Conservation (phyloP, 1,139 yeast species). For the Eremothecium sinecaudum region DNA sequence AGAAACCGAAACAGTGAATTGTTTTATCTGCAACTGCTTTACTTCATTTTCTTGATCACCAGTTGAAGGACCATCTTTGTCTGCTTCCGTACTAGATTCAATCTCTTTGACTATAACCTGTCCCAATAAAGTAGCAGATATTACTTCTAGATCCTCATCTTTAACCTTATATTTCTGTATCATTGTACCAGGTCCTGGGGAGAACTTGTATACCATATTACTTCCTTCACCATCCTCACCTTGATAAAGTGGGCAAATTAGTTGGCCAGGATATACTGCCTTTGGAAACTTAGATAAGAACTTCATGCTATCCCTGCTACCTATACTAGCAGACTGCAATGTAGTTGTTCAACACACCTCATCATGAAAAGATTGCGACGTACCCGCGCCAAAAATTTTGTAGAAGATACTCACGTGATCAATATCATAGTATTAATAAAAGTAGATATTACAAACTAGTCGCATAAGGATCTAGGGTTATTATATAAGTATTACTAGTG, state of each 20-base stretch:
- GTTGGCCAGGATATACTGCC: slow-evolving; percentile 71
- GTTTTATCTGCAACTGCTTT: slow-evolving; percentile 11
- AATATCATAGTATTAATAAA: no score
- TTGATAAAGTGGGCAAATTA: slow-evolving; percentile 39
- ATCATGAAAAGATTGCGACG: no score
- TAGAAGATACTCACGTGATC: no score
- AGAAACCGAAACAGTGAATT: slow-evolving; percentile 15
- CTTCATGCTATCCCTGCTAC: no score
- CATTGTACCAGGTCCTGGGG: slow-evolving; percentile 41
- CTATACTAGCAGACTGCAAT: no score
- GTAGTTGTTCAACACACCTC: no score
- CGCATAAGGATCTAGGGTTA: no score
- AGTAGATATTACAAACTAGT: no score
- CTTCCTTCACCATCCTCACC: slow-evolving; percentile 20
- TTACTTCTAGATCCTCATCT: slow-evolving; percentile 31
- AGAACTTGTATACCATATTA: slow-evolving; percentile 32
- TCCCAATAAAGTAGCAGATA: slow-evolving; percentile 67
- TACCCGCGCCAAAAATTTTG: no score
- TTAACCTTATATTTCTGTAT: slow-evolving; percentile 22
- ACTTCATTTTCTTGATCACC: slow-evolving; percentile 6
- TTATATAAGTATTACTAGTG: no score
- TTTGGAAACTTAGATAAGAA: slow-evolving; percentile 29
- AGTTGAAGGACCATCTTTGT: neutral
- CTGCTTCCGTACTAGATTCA: slow-evolving; percentile 8
- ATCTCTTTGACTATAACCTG: slow-evolving; percentile 34